phyloP scores from a whole-genome alignment of 345 rosid genomes.

The Citrus sinensis region DVS_A1.0 CM039165.1:36314001-36314500 shows the following conservation, averaged over 20 bases:
- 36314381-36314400: constrained; percentile 99
- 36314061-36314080: background rate
- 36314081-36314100: background rate
- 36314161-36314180: constrained; percentile 12
- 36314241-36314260: constrained; percentile 73
- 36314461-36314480: background rate
- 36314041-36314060: background rate
- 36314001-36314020: background rate
- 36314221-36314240: constrained; percentile 82
- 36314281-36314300: constrained; percentile 54
- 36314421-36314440: constrained; percentile 95
- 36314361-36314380: constrained; percentile 88
- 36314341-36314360: background rate
- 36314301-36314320: background rate
- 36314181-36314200: constrained; percentile 99
- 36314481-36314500: too few species aligned
- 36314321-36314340: background rate
- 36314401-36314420: constrained; percentile 93
- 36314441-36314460: constrained; percentile 30
- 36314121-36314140: background rate
- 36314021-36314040: background rate
- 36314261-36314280: constrained; percentile 65
- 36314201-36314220: constrained; percentile 90
- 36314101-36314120: background rate
- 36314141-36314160: constrained; percentile 9